A percentile compares a stretch with the other conserved stretches of the same genome.
Conservation (phyloP, 805 yeast genomes). For the Wickerhamiella galacta region DNA sequence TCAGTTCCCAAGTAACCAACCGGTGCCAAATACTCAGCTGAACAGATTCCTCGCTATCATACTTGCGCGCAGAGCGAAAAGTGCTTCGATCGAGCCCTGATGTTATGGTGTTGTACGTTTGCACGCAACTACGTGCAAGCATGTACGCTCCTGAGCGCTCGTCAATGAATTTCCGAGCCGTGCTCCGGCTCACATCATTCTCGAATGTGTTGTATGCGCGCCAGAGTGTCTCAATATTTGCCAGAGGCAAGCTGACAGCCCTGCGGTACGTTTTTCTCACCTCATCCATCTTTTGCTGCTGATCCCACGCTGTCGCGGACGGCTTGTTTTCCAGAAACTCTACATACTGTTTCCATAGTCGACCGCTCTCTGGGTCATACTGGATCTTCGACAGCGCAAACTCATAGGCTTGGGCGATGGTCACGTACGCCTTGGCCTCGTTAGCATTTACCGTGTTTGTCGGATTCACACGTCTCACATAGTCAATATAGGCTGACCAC, state of each 20-base stretch:
- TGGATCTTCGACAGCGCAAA: conserved; percentile 69
- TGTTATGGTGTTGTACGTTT: conserved; percentile 49
- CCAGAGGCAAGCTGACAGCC: conserved; percentile 59
- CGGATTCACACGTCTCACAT: conserved; percentile 48
- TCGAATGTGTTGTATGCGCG: conserved; percentile 68
- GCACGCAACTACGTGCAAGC: conserved; percentile 65
- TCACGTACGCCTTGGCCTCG: conserved; percentile 61
- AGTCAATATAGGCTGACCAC: conserved; percentile 63
- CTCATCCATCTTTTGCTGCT: conserved; percentile 61
- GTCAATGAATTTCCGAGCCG: conserved; percentile 70
- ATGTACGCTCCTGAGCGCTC: conserved; percentile 73
- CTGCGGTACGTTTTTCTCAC: conserved; percentile 57
- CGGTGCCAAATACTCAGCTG: conserved; percentile 45
- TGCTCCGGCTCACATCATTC: conserved; percentile 50
- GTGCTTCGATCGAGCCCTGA: conserved; percentile 29
- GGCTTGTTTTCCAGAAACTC: conserved; percentile 58
- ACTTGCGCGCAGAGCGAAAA: conserved; percentile 18
- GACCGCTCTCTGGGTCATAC: conserved; percentile 51
- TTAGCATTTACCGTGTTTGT: conserved; percentile 52
- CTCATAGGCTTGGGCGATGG: conserved; percentile 67
- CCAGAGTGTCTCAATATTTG: conserved; percentile 67
- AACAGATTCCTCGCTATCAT: conserved; percentile 15
- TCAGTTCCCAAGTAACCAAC: conserved; percentile 70
- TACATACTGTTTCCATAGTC: conserved; percentile 71
- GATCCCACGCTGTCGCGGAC: conserved; percentile 49